These are phyloP conservation scores for Podospora pseudoanserina DNA, from an alignment of 495 filamentous ascomycete genomes.

Conservation along the genomic window DNA sequence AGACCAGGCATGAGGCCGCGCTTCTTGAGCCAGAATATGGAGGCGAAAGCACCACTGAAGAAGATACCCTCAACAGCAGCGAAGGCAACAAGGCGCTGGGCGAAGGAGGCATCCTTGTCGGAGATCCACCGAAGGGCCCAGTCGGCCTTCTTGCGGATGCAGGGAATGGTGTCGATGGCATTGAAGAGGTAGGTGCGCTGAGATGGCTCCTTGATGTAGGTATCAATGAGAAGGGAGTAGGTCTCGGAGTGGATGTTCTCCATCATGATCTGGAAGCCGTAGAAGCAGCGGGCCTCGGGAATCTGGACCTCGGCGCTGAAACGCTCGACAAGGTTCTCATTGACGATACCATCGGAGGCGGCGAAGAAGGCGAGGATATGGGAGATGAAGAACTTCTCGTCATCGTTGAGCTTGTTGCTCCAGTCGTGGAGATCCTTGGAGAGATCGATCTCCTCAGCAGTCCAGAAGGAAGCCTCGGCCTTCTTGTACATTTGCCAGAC, in stretches of 20 bases:
- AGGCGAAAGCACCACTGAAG: slow-evolving; percentile 98
- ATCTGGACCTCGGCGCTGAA: slow-evolving; percentile 97
- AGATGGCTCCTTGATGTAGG: slow-evolving; percentile 98
- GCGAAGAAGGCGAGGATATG: slow-evolving; percentile 99
- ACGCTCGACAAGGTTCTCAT: slow-evolving; percentile 97
- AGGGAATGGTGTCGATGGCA: slow-evolving; percentile 93
- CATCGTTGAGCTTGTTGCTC: slow-evolving; percentile 94
- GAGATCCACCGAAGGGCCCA: slow-evolving; percentile 96
- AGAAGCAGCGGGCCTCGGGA: slow-evolving; percentile 98
- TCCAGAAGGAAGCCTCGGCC: slow-evolving; percentile 99
- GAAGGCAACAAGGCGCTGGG: slow-evolving; percentile 92
- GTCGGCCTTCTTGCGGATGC: slow-evolving; percentile 95
- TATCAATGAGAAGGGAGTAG: slow-evolving; percentile 98
- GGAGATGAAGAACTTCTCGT: slow-evolving; percentile 97
- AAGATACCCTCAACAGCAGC: slow-evolving; percentile 99
- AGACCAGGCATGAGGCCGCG: slow-evolving; percentile 97
- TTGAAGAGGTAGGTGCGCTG: slow-evolving; percentile 96
- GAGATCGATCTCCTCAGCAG: slow-evolving; percentile 97
- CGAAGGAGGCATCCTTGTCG: slow-evolving; percentile 89
- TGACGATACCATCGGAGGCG: slow-evolving; percentile 98
- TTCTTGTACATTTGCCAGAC: slow-evolving; percentile 99
- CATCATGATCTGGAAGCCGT: slow-evolving; percentile 99
- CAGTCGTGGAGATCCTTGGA: slow-evolving; percentile 99
- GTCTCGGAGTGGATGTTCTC: slow-evolving; percentile 99
- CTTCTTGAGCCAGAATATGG: slow-evolving; percentile 99